Conservation (phyloP, 805 yeast species). For the Candida yuanshanica region DNA sequence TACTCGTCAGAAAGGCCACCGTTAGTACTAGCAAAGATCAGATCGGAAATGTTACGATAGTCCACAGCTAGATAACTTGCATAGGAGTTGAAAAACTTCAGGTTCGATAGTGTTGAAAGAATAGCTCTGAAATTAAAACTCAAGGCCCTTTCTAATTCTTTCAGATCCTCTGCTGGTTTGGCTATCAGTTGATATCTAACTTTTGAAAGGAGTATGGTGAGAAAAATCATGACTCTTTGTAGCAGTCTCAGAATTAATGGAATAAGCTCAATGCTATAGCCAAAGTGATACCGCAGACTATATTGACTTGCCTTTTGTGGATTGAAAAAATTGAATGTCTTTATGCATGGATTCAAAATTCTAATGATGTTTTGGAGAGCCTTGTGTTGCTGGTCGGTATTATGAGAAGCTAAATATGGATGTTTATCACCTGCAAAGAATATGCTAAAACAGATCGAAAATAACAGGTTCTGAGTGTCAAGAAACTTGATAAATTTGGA, state of each 20-base stretch:
- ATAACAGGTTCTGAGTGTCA: conserved; percentile 1
- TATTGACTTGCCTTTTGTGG: conserved; percentile 3
- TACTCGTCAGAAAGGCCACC: not conserved
- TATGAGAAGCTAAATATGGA: not conserved
- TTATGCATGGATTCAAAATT: conserved; percentile 1
- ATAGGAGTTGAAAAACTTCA: not conserved
- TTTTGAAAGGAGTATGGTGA: not conserved
- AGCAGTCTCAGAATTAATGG: not conserved
- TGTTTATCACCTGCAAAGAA: conserved; percentile 1
- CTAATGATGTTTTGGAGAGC: not conserved
- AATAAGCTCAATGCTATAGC: conserved; percentile 3
- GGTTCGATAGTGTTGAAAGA: too few relatives aligned
- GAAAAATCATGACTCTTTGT: not conserved
- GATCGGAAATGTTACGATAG: not conserved
- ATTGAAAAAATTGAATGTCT: conserved; percentile 3
- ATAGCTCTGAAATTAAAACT: too few relatives aligned
- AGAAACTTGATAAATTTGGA: conserved; percentile 2
- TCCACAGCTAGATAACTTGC: not conserved
- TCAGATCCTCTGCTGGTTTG: not conserved
- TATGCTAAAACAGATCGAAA: conserved; percentile 4
- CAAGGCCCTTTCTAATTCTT: not conserved
- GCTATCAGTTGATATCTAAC: not conserved
- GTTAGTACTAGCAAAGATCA: not conserved
- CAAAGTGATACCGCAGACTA: conserved; percentile 7
- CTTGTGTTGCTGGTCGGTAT: not conserved